Evolutionary conservation across 1,284 basidiomycete genomes (phyloP).

Genomic region (Agaricales sp.): DNA sequence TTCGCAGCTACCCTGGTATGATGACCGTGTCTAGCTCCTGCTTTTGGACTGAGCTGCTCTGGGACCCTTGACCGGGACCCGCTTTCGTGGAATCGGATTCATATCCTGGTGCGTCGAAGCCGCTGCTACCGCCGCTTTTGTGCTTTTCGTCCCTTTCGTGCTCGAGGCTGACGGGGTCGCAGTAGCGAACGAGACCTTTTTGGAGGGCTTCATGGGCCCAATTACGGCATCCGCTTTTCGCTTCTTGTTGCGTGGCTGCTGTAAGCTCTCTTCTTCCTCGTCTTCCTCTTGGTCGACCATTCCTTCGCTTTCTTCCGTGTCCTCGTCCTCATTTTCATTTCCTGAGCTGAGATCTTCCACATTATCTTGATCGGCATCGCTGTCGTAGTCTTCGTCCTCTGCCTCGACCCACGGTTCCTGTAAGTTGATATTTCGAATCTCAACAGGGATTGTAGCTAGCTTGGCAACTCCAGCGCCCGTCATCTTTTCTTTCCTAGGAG

Average conservation of each 20-base stretch:
- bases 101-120: too few relatives aligned
- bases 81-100: too few relatives aligned
- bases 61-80: not conserved
- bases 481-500: conserved; percentile 54
- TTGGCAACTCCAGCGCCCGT: conserved; percentile 50
- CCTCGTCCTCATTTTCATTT: conserved; percentile 15
- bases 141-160: too few relatives aligned
- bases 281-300: conserved; percentile 20
- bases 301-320: conserved; percentile 15
- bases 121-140: not conserved
- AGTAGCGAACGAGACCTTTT: conserved; percentile 37
- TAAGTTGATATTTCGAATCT: conserved; percentile 42
- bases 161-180: conserved; percentile 3
- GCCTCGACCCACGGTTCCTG: conserved; percentile 41
- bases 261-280: conserved; percentile 22
- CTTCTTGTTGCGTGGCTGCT: conserved; percentile 25
- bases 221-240: conserved; percentile 38
- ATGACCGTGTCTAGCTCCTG: not conserved
- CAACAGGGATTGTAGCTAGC: conserved; percentile 38
- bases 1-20: not conserved
- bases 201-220: conserved; percentile 20
- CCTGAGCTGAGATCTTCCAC: conserved; percentile 15
- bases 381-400: conserved; percentile 8
- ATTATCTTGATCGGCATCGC: conserved; percentile 16
- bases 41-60: not conserved